Evolutionary conservation across 805 yeast genomes (phyloP).

Genomic region (Priceomyces castillae): DNA sequence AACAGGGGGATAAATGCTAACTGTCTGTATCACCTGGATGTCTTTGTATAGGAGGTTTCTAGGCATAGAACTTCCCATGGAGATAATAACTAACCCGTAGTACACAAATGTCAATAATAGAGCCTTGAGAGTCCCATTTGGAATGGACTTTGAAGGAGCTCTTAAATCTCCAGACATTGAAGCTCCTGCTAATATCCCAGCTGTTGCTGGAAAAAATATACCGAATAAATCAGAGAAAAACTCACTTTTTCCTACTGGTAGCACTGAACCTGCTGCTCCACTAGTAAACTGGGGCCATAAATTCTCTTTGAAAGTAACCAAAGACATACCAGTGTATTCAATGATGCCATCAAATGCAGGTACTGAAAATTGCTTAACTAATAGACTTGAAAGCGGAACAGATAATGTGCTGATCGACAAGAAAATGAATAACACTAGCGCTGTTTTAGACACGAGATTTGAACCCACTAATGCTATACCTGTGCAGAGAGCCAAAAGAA

Average conservation of each 20-base stretch:
- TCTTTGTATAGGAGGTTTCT: constrained; percentile 74
- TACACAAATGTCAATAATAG: constrained; percentile 70
- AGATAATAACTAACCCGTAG: constrained; percentile 75
- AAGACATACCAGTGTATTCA: constrained; percentile 69
- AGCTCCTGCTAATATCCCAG: constrained; percentile 98
- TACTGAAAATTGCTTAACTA: constrained; percentile 55
- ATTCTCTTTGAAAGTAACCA: constrained; percentile 64
- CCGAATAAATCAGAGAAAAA: constrained; percentile 87
- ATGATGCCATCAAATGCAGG: constrained; percentile 36
- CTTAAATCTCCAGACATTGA: constrained; percentile 94
- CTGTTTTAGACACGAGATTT: constrained; percentile 75
- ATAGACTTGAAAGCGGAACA: constrained; percentile 72
- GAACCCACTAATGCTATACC: constrained; percentile 79
- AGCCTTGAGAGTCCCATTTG: constrained; percentile 91
- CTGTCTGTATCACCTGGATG: constrained; percentile 81
- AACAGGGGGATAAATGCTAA: constrained; percentile 63
- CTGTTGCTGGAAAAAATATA: constrained; percentile 95
- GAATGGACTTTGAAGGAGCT: constrained; percentile 85
- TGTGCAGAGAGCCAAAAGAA: constrained; percentile 67
- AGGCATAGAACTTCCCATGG: constrained; percentile 79
- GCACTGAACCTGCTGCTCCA: constrained; percentile 89
- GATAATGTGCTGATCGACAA: constrained; percentile 72
- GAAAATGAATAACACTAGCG: constrained; percentile 66
- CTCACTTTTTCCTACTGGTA: constrained; percentile 49
- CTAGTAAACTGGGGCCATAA: constrained; percentile 76